Conservation (phyloP, 1,284 basidiomycete species). For the Neolentinus lepideus region DNA sequence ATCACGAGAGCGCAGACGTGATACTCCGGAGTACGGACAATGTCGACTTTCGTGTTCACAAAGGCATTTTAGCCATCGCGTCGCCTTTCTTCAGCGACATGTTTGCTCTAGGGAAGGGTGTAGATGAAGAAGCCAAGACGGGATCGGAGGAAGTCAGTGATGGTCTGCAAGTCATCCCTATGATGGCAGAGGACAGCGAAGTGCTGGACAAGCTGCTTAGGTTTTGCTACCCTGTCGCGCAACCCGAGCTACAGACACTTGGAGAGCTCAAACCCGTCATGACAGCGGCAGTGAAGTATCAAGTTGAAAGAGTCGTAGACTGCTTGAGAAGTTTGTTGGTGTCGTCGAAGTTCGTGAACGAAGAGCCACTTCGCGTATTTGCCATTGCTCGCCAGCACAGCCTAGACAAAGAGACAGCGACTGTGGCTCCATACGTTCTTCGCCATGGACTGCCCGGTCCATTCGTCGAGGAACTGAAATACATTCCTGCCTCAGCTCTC, state of each 20-base stretch:
- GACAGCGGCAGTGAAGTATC: conserved; percentile 3
- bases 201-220: neutral
- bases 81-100: conserved; percentile 38
- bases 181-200: conserved; percentile 3
- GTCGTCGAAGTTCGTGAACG: conserved; percentile 17
- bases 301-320: neutral
- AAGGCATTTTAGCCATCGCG: conserved; percentile 32
- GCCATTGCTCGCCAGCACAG: conserved; percentile 24
- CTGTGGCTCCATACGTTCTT: conserved; percentile 22
- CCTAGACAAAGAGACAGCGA: conserved; percentile 19
- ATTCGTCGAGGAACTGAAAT: conserved; percentile 25
- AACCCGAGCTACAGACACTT: neutral
- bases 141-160: neutral
- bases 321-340: neutral
- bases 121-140: neutral
- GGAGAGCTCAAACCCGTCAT: neutral
- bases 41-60: conserved; percentile 37
- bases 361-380: conserved; percentile 23
- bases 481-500: conserved; percentile 24
- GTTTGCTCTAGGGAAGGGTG: conserved; percentile 31
- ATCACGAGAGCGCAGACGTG: conserved; percentile 22
- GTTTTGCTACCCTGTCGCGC: neutral
- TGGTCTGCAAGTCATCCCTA: neutral
- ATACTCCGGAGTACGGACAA: conserved; percentile 39
- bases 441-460: conserved; percentile 22